A percentile compares a stretch with the other conserved stretches of the same genome.
phyloP scores from a whole-genome alignment of 305 asterid genomes.

The Stenogyne calaminthoides region DNA sequence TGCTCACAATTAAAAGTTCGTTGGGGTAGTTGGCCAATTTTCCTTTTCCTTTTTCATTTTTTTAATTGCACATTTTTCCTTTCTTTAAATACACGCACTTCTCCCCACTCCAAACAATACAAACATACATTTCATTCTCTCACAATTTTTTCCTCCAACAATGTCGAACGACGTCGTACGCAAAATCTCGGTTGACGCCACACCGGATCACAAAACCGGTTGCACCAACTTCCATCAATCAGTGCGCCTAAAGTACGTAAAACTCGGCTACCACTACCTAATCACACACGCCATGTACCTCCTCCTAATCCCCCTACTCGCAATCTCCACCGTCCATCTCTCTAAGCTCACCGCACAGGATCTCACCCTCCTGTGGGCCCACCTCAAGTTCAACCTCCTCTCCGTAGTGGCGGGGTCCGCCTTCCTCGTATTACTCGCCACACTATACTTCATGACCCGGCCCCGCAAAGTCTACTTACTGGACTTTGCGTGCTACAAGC shows the following conservation, averaged over 20 bases:
- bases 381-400: conserved; percentile 54
- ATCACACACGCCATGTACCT: conserved; percentile 60
- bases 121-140: no score
- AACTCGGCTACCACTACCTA: conserved; percentile 72
- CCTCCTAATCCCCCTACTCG: conserved; percentile 45
- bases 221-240: conserved; percentile 49
- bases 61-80: no score
- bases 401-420: conserved; percentile 45
- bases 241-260: conserved; percentile 66
- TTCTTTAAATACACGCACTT: conserved; percentile 43
- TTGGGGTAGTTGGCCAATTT: conserved; percentile 57
- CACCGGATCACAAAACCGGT: not conserved
- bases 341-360: conserved; percentile 41
- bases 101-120: conserved; percentile 22
- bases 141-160: not conserved
- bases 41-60: no score
- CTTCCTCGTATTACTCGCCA: conserved; percentile 50
- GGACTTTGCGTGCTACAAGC: conserved; percentile 77
- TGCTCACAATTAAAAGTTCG: conserved; percentile 50
- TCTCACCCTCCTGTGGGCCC: conserved; percentile 39
- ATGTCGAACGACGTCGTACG: conserved; percentile 25
- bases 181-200: conserved; percentile 29
- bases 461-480: conserved; percentile 60
- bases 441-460: conserved; percentile 64
- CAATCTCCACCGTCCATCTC: conserved; percentile 39